phyloP scores from a whole-genome alignment of 805 yeast genomes.

The Pichia occidentalis region DNA sequence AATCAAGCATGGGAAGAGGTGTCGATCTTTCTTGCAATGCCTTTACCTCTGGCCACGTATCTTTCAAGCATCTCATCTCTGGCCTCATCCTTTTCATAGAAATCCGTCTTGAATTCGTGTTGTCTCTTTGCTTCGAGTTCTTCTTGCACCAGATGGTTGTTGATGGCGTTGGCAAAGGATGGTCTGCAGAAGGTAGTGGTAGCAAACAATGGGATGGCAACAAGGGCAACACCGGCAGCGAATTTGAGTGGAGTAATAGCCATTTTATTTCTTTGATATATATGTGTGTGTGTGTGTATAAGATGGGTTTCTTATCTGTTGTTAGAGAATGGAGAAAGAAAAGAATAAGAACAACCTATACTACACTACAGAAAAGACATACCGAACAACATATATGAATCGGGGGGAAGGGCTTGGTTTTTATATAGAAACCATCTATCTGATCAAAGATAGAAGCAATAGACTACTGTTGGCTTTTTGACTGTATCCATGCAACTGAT shows the following conservation, averaged over 20 bases:
- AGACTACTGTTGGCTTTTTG: no score
- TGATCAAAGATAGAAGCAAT: no score
- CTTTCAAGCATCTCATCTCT: slow-evolving; percentile 23
- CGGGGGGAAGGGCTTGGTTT: no score
- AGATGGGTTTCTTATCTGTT: not conserved
- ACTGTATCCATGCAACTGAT: no score
- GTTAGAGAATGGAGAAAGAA: not conserved
- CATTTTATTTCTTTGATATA: slow-evolving; percentile 15
- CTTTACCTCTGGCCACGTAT: slow-evolving; percentile 25
- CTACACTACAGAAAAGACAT: no score
- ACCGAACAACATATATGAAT: no score
- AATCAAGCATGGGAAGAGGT: slow-evolving; percentile 7
- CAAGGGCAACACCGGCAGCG: slow-evolving; percentile 25
- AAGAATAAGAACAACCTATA: not conserved
- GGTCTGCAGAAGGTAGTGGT: slow-evolving; percentile 28
- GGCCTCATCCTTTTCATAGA: slow-evolving; percentile 17
- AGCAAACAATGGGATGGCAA: slow-evolving; percentile 25
- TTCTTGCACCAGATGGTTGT: slow-evolving; percentile 29
- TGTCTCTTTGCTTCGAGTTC: slow-evolving; percentile 23
- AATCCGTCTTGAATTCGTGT: slow-evolving; percentile 26
- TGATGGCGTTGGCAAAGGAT: slow-evolving; percentile 31
- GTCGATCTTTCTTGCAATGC: slow-evolving; percentile 26
- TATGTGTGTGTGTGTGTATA: not conserved
- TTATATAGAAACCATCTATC: no score
- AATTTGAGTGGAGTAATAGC: slow-evolving; percentile 27